Conservation (phyloP, 139 green algal genomes). For the Zygnema cylindricum region DNA sequence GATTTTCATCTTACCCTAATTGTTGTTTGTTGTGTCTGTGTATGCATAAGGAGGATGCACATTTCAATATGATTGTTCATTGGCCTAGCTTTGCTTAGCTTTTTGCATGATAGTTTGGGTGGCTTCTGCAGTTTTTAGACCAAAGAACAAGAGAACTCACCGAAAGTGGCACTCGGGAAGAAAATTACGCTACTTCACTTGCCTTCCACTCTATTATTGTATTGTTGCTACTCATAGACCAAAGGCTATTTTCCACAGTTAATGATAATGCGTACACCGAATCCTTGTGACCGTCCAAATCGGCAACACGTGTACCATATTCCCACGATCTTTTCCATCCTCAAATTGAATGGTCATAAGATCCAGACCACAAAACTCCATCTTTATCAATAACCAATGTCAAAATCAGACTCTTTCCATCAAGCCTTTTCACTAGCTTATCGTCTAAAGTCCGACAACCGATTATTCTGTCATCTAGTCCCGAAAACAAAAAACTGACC, state of each 20-base stretch:
- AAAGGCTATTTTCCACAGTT: background rate
- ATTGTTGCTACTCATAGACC: background rate
- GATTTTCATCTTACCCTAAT: too few species aligned
- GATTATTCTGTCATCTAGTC: background rate
- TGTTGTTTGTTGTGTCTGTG: too few species aligned
- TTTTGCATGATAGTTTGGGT: too few species aligned
- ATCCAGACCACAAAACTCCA: background rate
- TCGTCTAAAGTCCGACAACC: background rate
- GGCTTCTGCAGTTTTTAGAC: too few species aligned
- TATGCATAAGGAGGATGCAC: too few species aligned
- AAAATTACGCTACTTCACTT: too few species aligned
- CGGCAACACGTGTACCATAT: background rate
- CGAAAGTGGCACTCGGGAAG: too few species aligned
- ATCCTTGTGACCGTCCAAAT: background rate
- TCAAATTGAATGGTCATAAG: background rate
- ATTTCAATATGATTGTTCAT: too few species aligned
- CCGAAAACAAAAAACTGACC: background rate
- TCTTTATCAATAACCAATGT: background rate
- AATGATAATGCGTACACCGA: background rate
- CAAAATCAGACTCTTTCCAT: background rate
- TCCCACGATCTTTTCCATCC: background rate
- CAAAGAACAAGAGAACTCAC: too few species aligned
- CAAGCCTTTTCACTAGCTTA: background rate
- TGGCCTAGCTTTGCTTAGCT: too few species aligned
- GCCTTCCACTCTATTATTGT: slow-evolving; percentile 7